Base-by-base conservation (phyloP, 768 basidiomycete genomes). In the Russula emetica region DNA sequence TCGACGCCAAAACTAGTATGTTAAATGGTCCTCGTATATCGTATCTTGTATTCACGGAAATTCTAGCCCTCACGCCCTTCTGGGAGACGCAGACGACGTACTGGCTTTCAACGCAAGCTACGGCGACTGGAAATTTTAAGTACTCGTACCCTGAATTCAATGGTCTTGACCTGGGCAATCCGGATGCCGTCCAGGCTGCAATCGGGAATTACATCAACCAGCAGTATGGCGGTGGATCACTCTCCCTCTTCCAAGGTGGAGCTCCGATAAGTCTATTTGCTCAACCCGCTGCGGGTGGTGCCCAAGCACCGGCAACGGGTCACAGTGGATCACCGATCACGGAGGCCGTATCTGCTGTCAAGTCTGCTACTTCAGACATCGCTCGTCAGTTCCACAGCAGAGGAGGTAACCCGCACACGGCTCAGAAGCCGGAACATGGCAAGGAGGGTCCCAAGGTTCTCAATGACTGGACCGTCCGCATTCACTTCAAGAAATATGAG, bases 101-200 rank as follows among this genome's bases (percentile, higher is more conserved):
- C 72, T 82, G 80, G 79, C 62, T 60, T 1, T 78, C 79, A 3
- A 28, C 72, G 0, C 68, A 69, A 2, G 65, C 73, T 3, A 71
- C 74, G 38, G 76, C 74, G 6, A 62, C 74, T 5, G 40, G 6
- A 13, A 67, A 66, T 16, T 70, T 82, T 14, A 73, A 76, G 32
- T 83, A 83, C 66, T 75, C 78, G 2, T 82, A 83, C 67, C 81
- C 81, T n/a, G 82, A 82, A 32, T 80, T 82, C 69, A 76, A 78
- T 49, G 72, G 71, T 13, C 72, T 79, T 30, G 70, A 77, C 50
- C 52, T 72, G 61, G 67, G 64, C 10, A 68, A 76, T 58, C 45
- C 68, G n/a, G 47, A 26, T 5, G 70, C 71, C 4, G 74, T 78
- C 24, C 32, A 64, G 44, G 54, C 49, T 9, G 76, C 72, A 14